Evolutionary conservation across 2,329 filamentous ascomycete genomes (phyloP).

Genomic region (Penicillium capsulatum): DNA sequence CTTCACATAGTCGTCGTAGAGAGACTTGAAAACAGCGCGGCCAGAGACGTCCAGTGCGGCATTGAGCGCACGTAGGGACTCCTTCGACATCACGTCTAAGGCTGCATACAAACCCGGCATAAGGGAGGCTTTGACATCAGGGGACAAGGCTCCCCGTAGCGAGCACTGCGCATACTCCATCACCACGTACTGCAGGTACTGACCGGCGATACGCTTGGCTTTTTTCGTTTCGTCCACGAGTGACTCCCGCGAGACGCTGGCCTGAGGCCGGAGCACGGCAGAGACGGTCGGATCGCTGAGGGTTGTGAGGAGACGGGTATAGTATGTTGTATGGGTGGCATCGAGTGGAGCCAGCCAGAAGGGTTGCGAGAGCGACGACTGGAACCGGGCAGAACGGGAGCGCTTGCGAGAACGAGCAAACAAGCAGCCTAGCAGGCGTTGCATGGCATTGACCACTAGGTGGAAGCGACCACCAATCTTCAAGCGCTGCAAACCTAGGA

Average conservation of each 20-base stretch:
- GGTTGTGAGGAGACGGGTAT: constrained; percentile 54
- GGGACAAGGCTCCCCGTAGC: constrained; percentile 47
- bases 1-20: constrained; percentile 51
- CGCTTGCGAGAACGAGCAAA: constrained; percentile 47
- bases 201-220: constrained; percentile 54
- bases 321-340: constrained; percentile 47
- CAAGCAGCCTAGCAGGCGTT: constrained; percentile 53
- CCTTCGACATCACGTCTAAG: constrained; percentile 51
- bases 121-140: constrained; percentile 51
- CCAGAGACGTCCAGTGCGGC: constrained; percentile 50
- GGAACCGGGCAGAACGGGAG: constrained; percentile 24
- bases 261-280: constrained; percentile 43
- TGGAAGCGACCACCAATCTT: constrained; percentile 59
- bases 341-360: constrained; percentile 36
- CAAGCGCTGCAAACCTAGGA: constrained; percentile 55
- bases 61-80: constrained; percentile 50
- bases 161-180: constrained; percentile 54
- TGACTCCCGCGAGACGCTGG: constrained; percentile 38
- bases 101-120: constrained; percentile 51
- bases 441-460: constrained; percentile 53
- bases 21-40: constrained; percentile 50
- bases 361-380: constrained; percentile 27
- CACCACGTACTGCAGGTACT: constrained; percentile 56
- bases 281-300: constrained; percentile 60
- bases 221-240: constrained; percentile 59